phyloP scores from a whole-genome alignment of 768 basidiomycete genomes.

The Rhodotorula sphaerocarpa region DNA sequence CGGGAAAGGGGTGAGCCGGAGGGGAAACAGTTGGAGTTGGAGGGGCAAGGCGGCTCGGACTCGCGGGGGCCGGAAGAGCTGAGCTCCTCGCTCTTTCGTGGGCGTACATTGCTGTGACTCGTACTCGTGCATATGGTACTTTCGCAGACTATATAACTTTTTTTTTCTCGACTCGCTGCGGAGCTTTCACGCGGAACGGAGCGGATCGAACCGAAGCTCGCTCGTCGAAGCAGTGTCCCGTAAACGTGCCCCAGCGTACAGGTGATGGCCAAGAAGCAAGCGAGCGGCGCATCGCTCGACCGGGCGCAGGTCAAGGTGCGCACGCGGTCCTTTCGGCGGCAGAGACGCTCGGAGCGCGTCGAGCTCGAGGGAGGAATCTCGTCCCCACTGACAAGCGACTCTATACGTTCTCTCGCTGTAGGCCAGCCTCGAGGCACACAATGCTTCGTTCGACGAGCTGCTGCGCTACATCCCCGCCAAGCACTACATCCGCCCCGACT shows the following conservation, averaged over 20 bases:
- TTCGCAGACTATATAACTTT: no score
- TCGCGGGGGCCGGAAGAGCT: background rate
- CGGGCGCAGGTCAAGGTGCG: background rate
- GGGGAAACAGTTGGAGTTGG: background rate
- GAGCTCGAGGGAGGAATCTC: slow-evolving; percentile 33
- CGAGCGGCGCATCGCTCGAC: no score
- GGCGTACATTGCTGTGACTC: no score
- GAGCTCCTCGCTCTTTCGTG: no score
- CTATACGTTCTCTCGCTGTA: background rate
- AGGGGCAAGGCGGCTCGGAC: no score
- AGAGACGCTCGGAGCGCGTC: slow-evolving; percentile 3
- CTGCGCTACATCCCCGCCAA: slow-evolving; percentile 78
- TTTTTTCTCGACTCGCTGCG: no score
- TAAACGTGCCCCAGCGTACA: no score
- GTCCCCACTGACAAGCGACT: background rate
- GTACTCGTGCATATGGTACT: no score
- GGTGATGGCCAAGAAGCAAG: no score
- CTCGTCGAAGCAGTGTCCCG: no score
- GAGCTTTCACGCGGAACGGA: no score
- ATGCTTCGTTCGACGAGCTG: slow-evolving; percentile 73
- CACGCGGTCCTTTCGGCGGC: background rate
- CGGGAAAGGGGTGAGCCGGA: background rate
- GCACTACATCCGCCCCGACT: slow-evolving; percentile 70
- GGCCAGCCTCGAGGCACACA: slow-evolving; percentile 63
- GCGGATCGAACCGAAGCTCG: no score